phyloP scores from a whole-genome alignment of 2,329 filamentous ascomycete genomes.

The Xylaria sp. region DNA sequence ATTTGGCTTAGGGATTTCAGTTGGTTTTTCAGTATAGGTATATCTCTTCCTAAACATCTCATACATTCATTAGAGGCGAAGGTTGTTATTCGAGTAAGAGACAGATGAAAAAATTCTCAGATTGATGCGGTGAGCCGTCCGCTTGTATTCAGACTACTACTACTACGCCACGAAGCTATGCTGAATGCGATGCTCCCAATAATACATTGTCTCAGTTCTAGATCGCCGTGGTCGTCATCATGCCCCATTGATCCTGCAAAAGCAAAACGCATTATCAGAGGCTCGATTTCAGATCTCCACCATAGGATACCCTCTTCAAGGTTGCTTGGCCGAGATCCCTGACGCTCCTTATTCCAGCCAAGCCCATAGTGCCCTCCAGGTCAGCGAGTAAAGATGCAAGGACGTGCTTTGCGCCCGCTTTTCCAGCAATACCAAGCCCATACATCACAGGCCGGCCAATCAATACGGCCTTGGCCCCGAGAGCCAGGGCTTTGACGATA shows the following conservation, averaged over 20 bases:
- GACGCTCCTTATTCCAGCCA: slow-evolving; percentile 45
- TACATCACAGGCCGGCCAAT: slow-evolving; percentile 65
- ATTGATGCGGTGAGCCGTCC: neutral
- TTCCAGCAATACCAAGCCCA: slow-evolving; percentile 37
- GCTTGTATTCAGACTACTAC: neutral
- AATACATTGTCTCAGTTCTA: no score
- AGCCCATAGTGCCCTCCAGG: slow-evolving; percentile 37
- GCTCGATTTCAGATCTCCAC: slow-evolving; percentile 43
- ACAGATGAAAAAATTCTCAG: neutral
- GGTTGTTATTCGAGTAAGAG: neutral
- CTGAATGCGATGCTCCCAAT: no score
- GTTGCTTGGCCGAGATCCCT: slow-evolving; percentile 44
- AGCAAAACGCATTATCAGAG: slow-evolving; percentile 28
- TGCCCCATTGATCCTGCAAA: neutral
- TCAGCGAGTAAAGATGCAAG: slow-evolving; percentile 37
- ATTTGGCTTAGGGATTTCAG: neutral
- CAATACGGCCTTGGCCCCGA: slow-evolving; percentile 62
- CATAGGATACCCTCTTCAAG: slow-evolving; percentile 43
- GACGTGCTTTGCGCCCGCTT: slow-evolving; percentile 38
- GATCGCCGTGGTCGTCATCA: no score
- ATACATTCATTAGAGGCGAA: neutral
- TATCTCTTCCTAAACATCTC: slow-evolving; percentile 1
- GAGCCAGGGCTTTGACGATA: slow-evolving; percentile 59
- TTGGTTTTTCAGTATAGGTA: neutral
- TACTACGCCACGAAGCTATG: neutral